Conservation (phyloP, 2,329 filamentous ascomycete genomes). For the Ophiostoma sp. region DNA sequence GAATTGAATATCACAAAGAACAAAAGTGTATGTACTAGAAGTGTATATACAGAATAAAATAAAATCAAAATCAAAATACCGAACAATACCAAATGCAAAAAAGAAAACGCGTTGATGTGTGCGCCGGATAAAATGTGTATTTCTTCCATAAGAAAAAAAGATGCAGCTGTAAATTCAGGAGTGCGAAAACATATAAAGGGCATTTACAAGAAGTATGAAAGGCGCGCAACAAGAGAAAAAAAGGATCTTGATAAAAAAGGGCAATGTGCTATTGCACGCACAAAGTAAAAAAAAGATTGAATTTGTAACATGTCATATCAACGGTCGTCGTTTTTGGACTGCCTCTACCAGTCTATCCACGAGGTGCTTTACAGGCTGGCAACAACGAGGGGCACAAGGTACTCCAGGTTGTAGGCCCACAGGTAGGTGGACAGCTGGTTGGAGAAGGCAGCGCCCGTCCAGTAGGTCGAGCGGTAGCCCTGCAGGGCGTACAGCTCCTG, state of each 20-base stretch:
- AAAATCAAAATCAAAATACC: neutral
- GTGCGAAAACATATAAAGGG: neutral
- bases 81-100: neutral
- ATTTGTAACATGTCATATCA: neutral
- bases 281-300: slow-evolving; percentile 18
- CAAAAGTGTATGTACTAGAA: neutral
- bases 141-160: neutral
- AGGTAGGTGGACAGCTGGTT: slow-evolving; percentile 38
- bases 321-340: neutral
- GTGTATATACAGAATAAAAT: neutral
- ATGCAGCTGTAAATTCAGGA: neutral
- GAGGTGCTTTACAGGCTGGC: neutral
- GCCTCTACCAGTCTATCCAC: neutral
- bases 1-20: too few relatives aligned
- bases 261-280: slow-evolving; percentile 14
- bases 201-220: slow-evolving; percentile 10
- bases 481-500: slow-evolving; percentile 41
- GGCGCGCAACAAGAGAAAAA: neutral
- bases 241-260: neutral
- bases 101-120: neutral
- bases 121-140: slow-evolving; percentile 8
- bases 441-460: slow-evolving; percentile 40
- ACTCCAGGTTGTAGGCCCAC: slow-evolving; percentile 36
- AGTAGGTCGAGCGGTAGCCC: slow-evolving; percentile 43
- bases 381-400: slow-evolving; percentile 22